Conservation (phyloP, 2,329 filamentous ascomycete genomes). For the Lecanicillium sp. region DNA sequence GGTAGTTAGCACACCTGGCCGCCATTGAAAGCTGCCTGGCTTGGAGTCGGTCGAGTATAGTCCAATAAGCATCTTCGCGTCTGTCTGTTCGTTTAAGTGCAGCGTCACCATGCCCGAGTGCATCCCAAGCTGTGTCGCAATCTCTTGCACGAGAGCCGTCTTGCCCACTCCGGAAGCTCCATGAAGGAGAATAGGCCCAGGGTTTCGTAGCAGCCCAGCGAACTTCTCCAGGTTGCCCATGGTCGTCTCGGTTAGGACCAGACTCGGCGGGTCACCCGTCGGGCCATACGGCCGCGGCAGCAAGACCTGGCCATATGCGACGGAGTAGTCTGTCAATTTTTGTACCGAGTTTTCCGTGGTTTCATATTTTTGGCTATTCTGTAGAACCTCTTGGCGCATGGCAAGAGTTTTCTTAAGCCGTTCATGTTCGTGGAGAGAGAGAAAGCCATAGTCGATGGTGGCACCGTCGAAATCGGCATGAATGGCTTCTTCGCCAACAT, state of each 20-base stretch:
- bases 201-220: constrained; percentile 58
- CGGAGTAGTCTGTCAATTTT: constrained; percentile 53
- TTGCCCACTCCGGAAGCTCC: constrained; percentile 86
- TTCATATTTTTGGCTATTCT: constrained; percentile 11
- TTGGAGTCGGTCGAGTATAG: constrained; percentile 86
- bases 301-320: constrained; percentile 60
- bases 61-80: constrained; percentile 92
- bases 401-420: constrained; percentile 41
- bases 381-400: constrained; percentile 34
- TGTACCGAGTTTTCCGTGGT: constrained; percentile 22
- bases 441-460: constrained; percentile 71
- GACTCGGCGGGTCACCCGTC: constrained; percentile 38
- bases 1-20: constrained; percentile 85
- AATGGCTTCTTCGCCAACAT: constrained; percentile 58
- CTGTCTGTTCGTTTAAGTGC: constrained; percentile 95
- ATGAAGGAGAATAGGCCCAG: constrained; percentile 71
- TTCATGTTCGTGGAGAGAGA: constrained; percentile 52
- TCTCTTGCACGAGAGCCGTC: constrained; percentile 76
- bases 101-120: constrained; percentile 82
- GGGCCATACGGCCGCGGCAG: constrained; percentile 57
- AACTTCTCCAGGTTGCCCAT: constrained; percentile 64
- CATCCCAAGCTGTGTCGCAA: constrained; percentile 74
- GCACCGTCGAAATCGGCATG: constrained; percentile 69
- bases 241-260: constrained; percentile 69
- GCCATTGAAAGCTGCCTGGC: constrained; percentile 88